Base-by-base conservation (phyloP, 2,329 filamentous ascomycete species). In the Pleomassaria siparia region DNA sequence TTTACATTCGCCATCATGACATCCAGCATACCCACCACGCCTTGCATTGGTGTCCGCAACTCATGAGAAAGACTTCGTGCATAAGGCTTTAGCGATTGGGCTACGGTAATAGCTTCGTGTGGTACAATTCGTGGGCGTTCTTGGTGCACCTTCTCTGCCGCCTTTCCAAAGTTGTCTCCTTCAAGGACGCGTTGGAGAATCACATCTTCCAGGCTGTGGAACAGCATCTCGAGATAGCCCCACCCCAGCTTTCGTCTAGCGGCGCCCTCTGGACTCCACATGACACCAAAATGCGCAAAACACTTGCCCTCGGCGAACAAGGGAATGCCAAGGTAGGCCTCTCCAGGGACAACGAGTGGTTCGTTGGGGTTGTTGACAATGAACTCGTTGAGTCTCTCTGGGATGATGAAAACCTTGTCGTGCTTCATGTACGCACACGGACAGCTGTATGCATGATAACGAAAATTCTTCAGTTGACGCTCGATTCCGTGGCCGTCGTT, bases 11-110 rank as follows among this genome's bases (percentile, higher is more conserved):
- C 83, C 69, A 88, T 84, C 84, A 89, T 88, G 50, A 89, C 83
- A 69, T 89, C 86, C 35, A 89, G 72, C 85, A 88, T 88, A 6
- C 86, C 86, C 12, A 89, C 84, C 6, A 89, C 84, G 33, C 86
- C 86, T 66, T 89, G 86, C 85, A 89, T 88, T 1, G 86, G 86
- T 3, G 86, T 89, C 51, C 86, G 76, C 39, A 89, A 67, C 62
- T 89, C 86, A 56, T 89, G 86, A 0, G 86, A 89, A 25, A 89
- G 70, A 60, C 83, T 87, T 52, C 84, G 79, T n/a, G 86, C 86
- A 62, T 86, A 88, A 0, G 86, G 85, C 60, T 87, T 85, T 15
- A 89, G 72, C 2, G 84, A 86, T 51, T 87, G 84, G 2, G 82
- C 77, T 5, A 78, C 76, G 5, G 82, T 79, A 20, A 84, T 73